phyloP scores from a whole-genome alignment of 202 grass and related monocot genomes.

The Panicum virgatum region DNA sequence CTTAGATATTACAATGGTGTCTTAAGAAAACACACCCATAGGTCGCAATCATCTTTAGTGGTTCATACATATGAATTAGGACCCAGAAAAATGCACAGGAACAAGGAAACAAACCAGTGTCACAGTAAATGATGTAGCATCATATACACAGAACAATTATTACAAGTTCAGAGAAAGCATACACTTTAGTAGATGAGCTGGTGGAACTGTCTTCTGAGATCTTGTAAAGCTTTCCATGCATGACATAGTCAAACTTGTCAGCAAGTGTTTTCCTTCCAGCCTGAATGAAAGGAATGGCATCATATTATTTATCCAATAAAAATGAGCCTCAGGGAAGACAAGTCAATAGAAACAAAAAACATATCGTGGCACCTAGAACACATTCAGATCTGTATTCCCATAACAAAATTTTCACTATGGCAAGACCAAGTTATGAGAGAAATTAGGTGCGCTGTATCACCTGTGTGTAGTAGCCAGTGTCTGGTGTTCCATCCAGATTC shows the following conservation, averaged over 20 bases:
- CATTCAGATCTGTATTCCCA: neutral
- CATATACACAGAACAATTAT: neutral
- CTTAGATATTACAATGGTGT: neutral
- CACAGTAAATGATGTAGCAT: neutral
- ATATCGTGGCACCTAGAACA: neutral
- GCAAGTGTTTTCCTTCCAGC: constrained; percentile 73
- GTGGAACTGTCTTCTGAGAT: constrained; percentile 67
- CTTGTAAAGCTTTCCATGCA: constrained; percentile 93
- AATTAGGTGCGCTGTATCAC: constrained; percentile 17
- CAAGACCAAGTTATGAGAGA: neutral
- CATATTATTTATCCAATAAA: neutral
- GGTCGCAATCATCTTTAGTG: neutral
- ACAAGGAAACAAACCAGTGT: neutral
- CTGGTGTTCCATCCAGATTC: constrained; percentile 78
- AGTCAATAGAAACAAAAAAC: neutral
- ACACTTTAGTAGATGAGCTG: constrained; percentile 67
- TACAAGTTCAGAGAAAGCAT: constrained; percentile 21
- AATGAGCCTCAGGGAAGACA: neutral
- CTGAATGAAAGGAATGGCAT: constrained; percentile 40
- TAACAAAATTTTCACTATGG: neutral
- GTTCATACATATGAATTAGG: neutral
- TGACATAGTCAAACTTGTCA: constrained; percentile 81
- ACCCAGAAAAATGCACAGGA: neutral
- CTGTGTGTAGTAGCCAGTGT: constrained; percentile 79
- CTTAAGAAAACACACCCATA: neutral